Percentiles rank a stretch among this genome's conserved stretches.
These are phyloP conservation scores for Lyophyllum semitale DNA, from an alignment of 768 basidiomycete species.

Conservation along the genomic window DNA sequence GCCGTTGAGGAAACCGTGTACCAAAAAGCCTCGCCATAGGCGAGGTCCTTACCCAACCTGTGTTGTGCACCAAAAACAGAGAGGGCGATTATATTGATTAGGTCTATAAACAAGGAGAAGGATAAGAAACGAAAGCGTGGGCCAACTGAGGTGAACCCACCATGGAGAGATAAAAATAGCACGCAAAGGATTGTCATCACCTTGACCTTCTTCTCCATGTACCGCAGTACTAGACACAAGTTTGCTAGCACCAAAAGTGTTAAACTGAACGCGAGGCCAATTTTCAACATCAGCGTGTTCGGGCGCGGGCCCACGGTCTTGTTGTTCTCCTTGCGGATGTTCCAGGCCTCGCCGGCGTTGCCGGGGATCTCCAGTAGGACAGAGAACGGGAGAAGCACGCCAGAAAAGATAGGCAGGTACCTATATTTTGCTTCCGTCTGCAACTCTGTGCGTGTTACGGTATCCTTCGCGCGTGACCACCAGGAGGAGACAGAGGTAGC, in stretches of 20 bases:
- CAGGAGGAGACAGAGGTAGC: conserved; percentile 2
- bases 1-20: conserved; percentile 75
- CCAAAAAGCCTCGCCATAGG: conserved; percentile 75
- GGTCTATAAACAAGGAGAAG: conserved; percentile 43
- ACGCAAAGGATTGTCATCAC: conserved; percentile 65
- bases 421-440: no score
- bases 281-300: conserved; percentile 60
- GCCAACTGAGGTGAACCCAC: conserved; percentile 37
- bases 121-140: neutral
- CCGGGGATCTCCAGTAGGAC: conserved; percentile 85
- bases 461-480: conserved; percentile 17
- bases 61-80: conserved; percentile 64
- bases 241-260: conserved; percentile 70
- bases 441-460: no score
- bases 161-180: conserved; percentile 68
- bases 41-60: conserved; percentile 65
- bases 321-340: conserved; percentile 54
- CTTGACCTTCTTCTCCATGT: conserved; percentile 68
- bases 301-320: conserved; percentile 44
- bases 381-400: conserved; percentile 70
- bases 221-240: conserved; percentile 63
- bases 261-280: conserved; percentile 69
- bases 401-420: conserved; percentile 64
- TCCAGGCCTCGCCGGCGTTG: conserved; percentile 76
- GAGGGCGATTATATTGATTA: conserved; percentile 65